phyloP scores from a whole-genome alignment of 164 flowering plant species.

The Echeveria elegans region DNA sequence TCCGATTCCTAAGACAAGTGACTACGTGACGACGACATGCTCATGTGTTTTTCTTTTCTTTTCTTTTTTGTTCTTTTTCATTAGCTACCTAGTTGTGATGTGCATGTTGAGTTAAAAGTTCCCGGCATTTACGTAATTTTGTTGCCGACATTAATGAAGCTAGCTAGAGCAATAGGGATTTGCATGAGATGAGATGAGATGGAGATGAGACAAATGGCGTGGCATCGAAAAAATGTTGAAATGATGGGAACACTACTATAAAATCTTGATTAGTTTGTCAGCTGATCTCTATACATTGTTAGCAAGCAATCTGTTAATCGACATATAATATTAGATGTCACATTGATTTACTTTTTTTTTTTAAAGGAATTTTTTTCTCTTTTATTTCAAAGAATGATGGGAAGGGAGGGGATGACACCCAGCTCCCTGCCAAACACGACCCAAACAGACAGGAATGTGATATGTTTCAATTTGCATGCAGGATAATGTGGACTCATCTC shows the following conservation, averaged over 20 bases:
- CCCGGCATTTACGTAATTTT: background rate
- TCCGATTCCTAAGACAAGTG: conserved; percentile 3
- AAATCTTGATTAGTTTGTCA: background rate
- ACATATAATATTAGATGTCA: background rate
- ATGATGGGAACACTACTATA: background rate
- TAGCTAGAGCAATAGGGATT: no score
- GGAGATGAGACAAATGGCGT: conserved; percentile 4
- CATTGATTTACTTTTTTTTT: background rate
- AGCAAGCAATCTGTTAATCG: background rate
- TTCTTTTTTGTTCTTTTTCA: conserved; percentile 1
- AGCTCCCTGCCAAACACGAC: no score
- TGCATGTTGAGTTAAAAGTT: background rate
- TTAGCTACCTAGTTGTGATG: background rate
- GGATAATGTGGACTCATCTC: no score
- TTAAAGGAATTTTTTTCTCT: no score
- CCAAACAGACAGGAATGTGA: no score
- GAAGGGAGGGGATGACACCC: no score
- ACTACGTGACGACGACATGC: background rate
- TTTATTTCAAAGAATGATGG: no score
- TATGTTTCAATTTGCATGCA: no score
- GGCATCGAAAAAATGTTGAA: background rate
- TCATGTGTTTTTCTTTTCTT: background rate
- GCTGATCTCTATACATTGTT: background rate
- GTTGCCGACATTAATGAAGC: conserved; percentile 1
- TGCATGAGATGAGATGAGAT: conserved; percentile 3